These are phyloP conservation scores for Thymus quinquecostatus DNA, from an alignment of 257 asterid genomes.

Conservation along the genomic window DNA sequence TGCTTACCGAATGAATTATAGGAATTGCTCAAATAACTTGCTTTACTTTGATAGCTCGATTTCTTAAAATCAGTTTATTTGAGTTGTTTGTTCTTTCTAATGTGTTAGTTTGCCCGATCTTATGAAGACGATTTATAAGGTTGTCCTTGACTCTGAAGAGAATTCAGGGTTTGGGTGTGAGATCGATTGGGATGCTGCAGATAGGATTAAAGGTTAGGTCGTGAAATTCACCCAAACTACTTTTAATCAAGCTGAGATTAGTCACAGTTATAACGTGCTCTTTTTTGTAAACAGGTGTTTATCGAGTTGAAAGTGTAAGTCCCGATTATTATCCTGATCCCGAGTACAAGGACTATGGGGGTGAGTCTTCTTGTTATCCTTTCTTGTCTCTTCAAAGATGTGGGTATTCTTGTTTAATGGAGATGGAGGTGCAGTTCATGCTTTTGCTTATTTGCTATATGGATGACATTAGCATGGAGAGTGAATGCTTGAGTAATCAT, in stretches of 20 bases:
- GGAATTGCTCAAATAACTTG: background rate
- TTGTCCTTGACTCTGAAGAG: background rate
- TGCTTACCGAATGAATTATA: too few species aligned
- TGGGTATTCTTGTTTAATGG: too few species aligned
- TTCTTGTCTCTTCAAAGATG: too few species aligned
- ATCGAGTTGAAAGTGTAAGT: background rate
- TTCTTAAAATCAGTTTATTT: background rate
- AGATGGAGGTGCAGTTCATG: too few species aligned
- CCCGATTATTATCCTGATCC: background rate
- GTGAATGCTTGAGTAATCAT: too few species aligned
- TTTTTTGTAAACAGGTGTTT: too few species aligned
- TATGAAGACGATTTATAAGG: background rate
- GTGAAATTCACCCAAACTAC: background rate
- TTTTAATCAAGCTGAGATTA: too few species aligned
- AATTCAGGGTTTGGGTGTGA: background rate
- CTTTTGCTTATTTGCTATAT: too few species aligned
- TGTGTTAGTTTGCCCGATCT: background rate
- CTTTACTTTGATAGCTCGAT: background rate
- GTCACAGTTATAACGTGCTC: too few species aligned
- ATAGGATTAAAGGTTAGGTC: background rate
- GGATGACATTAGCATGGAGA: too few species aligned
- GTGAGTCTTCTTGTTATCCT: background rate
- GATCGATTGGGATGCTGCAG: background rate
- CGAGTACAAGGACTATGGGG: background rate
- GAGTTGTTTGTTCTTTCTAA: background rate